Evolutionary conservation across 2,329 filamentous ascomycete species (phyloP).

Genomic region (Pochonia chlamydosporia): DNA sequence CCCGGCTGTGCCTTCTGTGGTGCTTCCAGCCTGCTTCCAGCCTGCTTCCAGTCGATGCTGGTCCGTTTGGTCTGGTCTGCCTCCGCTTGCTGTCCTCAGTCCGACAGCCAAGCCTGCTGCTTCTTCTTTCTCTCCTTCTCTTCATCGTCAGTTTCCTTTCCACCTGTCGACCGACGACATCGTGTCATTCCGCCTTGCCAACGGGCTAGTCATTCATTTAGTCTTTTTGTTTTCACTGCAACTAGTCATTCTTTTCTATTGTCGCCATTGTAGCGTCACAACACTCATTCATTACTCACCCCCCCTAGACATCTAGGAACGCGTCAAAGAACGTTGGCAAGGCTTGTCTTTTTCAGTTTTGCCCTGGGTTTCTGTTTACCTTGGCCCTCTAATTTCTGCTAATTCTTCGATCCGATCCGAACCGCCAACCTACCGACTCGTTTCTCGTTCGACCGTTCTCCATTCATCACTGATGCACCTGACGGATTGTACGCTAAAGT

Average conservation of each 20-base stretch:
- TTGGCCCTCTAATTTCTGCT: not conserved
- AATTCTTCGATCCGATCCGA: not conserved
- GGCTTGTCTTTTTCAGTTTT: not conserved
- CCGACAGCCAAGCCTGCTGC: conserved; percentile 13
- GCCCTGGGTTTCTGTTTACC: not conserved
- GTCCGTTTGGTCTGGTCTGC: not conserved
- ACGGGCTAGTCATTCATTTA: conserved; percentile 54
- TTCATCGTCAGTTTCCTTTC: conserved; percentile 25
- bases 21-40: no score
- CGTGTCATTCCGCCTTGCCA: conserved; percentile 39
- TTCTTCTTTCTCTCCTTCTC: conserved; percentile 20
- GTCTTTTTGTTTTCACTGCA: conserved; percentile 15
- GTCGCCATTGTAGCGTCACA: not conserved
- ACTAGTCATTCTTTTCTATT: conserved; percentile 34
- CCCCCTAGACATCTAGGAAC: not conserved
- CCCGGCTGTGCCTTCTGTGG: no score
- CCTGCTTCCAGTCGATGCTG: no score
- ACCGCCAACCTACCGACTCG: not conserved
- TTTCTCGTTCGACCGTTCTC: not conserved
- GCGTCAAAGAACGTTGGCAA: not conserved
- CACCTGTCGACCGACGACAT: conserved; percentile 30
- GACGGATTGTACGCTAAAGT: not conserved
- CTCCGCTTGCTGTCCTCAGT: conserved; percentile 4
- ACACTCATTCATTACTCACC: conserved; percentile 5
- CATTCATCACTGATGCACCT: not conserved